phyloP scores from a whole-genome alignment of 148 eudicot species.

The Rheum nobile region DNA sequence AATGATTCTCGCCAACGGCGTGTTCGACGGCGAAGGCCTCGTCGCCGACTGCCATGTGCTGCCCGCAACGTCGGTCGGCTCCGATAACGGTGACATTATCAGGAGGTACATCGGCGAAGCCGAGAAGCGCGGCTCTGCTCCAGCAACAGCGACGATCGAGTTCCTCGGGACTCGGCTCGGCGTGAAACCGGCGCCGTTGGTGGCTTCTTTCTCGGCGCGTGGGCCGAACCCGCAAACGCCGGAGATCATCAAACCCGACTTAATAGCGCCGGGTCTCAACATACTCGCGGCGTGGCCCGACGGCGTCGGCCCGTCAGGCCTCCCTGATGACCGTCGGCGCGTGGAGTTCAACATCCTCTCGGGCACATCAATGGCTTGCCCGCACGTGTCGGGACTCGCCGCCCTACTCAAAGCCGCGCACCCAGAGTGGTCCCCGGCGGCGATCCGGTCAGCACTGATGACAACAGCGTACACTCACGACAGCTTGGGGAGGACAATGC shows the following conservation, averaged over 20 bases:
- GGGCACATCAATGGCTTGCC: constrained; percentile 95
- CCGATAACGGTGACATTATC: constrained; percentile 51
- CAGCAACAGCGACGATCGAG: constrained; percentile 44
- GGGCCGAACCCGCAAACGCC: constrained; percentile 87
- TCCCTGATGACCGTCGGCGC: constrained; percentile 35
- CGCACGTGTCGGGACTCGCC: constrained; percentile 82
- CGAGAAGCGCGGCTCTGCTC: constrained; percentile 6
- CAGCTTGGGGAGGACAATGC: constrained; percentile 36
- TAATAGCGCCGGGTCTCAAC: constrained; percentile 85
- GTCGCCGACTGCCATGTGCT: constrained; percentile 92
- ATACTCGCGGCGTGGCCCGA: constrained; percentile 89
- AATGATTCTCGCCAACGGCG: constrained; percentile 86
- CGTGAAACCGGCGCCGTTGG: constrained; percentile 78
- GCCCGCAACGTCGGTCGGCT: constrained; percentile 75
- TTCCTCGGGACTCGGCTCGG: constrained; percentile 61
- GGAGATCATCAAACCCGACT: constrained; percentile 76
- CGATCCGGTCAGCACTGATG: constrained; percentile 71
- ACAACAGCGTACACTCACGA: constrained; percentile 72
- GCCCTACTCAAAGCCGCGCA: constrained; percentile 83
- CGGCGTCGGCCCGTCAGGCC: constrained; percentile 60
- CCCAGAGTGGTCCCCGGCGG: constrained; percentile 90
- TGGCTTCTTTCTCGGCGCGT: constrained; percentile 84
- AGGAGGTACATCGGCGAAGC: constrained; percentile 43
- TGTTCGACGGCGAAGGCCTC: constrained; percentile 86
- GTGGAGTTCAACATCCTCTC: constrained; percentile 87